phyloP scores from a whole-genome alignment of 2,329 filamentous ascomycete species.

The Diplodia corticola region DNA sequence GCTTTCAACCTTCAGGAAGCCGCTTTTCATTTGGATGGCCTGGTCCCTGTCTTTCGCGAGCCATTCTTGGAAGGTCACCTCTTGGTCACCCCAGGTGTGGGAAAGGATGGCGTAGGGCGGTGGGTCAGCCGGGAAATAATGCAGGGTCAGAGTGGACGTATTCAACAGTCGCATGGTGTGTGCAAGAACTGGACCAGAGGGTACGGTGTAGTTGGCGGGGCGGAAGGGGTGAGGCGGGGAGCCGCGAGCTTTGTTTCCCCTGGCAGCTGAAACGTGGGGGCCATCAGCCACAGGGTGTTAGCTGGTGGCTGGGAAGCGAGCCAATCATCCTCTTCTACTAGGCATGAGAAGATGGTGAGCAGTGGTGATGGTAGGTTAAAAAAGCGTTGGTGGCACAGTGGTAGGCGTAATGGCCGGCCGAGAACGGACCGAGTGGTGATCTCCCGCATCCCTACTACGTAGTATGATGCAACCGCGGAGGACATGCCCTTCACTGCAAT shows the following conservation, averaged over 20 bases:
- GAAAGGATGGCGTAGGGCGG: slow-evolving; percentile 22
- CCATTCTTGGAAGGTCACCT: slow-evolving; percentile 12
- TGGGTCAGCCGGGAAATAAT: neutral
- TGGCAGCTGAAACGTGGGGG: neutral
- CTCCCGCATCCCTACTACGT: neutral
- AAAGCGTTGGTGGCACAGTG: too few species aligned
- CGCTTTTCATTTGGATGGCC: neutral
- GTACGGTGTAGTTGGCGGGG: neutral
- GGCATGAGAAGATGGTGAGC: neutral
- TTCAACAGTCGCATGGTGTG: neutral
- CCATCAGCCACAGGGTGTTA: neutral
- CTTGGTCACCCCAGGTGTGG: slow-evolving; percentile 16
- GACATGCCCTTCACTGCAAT: neutral
- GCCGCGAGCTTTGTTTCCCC: neutral
- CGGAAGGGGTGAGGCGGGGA: neutral
- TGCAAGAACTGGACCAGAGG: neutral
- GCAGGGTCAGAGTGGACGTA: neutral
- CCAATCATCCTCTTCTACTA: neutral
- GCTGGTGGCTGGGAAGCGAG: neutral
- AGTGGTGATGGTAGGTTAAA: neutral
- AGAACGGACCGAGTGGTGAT: slow-evolving; percentile 2
- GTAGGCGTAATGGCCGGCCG: neutral
- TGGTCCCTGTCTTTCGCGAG: neutral
- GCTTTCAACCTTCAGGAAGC: slow-evolving; percentile 9
- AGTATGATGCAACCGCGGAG: slow-evolving; percentile 4